Evolutionary conservation across 257 asterid genomes (phyloP), one percentile per base, ranked within the genome.

Genomic region (Voacanga thouarsii): DNA sequence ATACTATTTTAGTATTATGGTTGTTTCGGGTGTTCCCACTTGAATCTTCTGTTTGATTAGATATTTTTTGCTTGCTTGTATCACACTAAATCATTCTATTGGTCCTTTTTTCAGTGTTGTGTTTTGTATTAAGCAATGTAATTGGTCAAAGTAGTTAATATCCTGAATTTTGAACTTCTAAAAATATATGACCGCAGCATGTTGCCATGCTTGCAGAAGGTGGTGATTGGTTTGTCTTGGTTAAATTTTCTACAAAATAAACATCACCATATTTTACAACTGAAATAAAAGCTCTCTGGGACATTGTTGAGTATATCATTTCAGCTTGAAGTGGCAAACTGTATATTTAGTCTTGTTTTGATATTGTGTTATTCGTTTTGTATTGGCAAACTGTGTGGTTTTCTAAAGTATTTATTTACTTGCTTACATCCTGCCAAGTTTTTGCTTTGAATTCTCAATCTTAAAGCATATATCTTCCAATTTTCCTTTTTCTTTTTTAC

Each of bases 41-140:
- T 72, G 49, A 60, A 51, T 51, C 57, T 75, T 44, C 6, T 55
- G 78, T 19, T 28, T 75, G 61, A 16, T 75, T 45, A 56, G 61
- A 10, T 51, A 1, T 23, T 2, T 51, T 53, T 53, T 53, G 59
- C 59, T 53, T 16, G 16, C 59, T 23, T 53, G 59, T 53, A 23
- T 12, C 18, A 50, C 10, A 10, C 59, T 10, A 10, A 7, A 49
- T 10, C 11, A 12, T 7, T 49, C 55, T 2, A 49, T 53, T 53
- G 23, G 16, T 53, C 16, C 50, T 47, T 19, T 61, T 30, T 75
- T 3, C 57, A 44, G 51, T 59, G n/a, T 47, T 47, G 2, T 43
- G 5, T 6, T 39, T 43, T 57, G 51, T 21, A 21, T 76, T 76
- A 10, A 23, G 26, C 9, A 7, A 60, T 24, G 39, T 60, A 16